These are phyloP conservation scores for Malania oleifera DNA, from an alignment of 164 flowering plant genomes.

Conservation along the genomic window DNA sequence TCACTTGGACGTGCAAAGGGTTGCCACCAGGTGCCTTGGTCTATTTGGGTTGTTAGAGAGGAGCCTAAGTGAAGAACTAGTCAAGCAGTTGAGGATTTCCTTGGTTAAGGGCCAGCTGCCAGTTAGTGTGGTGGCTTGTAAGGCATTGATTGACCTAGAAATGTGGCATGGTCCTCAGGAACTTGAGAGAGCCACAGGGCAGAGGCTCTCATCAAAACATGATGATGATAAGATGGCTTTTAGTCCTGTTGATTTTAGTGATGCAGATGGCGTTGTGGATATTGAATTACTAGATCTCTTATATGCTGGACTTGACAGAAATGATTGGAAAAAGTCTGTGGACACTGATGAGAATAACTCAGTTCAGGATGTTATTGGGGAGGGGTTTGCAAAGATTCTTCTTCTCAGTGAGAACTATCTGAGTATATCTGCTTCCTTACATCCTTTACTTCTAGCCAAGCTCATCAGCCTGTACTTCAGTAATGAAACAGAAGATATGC, in stretches of 20 bases:
- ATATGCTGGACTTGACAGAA: slow-evolving; percentile 49
- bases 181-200: slow-evolving; percentile 55
- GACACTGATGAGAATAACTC: slow-evolving; percentile 62
- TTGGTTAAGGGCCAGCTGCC: slow-evolving; percentile 51
- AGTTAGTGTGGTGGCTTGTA: slow-evolving; percentile 60
- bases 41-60: slow-evolving; percentile 82
- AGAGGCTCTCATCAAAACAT: slow-evolving; percentile 28
- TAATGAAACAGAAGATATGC: slow-evolving; percentile 45
- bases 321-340: slow-evolving; percentile 22
- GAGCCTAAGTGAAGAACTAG: slow-evolving; percentile 57
- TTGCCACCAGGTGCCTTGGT: slow-evolving; percentile 83
- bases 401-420: slow-evolving; percentile 79
- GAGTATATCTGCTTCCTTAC: slow-evolving; percentile 45
- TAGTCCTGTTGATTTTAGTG: slow-evolving; percentile 24
- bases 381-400: slow-evolving; percentile 90
- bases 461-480: slow-evolving; percentile 69
- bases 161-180: slow-evolving; percentile 89
- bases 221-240: slow-evolving; percentile 21
- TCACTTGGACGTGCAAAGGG: slow-evolving; percentile 85
- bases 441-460: slow-evolving; percentile 51
- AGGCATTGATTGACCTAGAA: slow-evolving; percentile 74
- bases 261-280: slow-evolving; percentile 28
- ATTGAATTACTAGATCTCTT: slow-evolving; percentile 60
- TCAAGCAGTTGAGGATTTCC: slow-evolving; percentile 69
- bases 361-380: slow-evolving; percentile 59